Base-by-base conservation (phyloP, 495 filamentous ascomycete genomes). In the Penicillium odoratum region DNA sequence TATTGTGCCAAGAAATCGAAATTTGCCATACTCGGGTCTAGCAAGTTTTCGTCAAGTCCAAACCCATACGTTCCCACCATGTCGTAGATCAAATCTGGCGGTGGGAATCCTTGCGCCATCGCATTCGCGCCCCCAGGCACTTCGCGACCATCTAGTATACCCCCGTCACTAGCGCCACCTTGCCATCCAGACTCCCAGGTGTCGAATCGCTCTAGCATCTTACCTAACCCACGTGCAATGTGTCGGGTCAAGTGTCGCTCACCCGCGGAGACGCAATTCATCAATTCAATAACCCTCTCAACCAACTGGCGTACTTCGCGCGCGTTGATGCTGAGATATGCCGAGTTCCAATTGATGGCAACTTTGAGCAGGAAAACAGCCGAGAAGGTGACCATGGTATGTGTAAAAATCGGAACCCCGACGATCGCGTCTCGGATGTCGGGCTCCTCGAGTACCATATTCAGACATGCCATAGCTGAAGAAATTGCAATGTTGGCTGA, bases 311-410 rank as follows among this genome's bases (percentile, higher is more conserved):
- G 80, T 29, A 80, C 78, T 56, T 81, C 69, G 15, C 76, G 61
- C 16, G 74, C 64, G 47, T 74, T 69, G 52, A 78, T 69, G 61
- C 71, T 68, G 18, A 81, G 66, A 50, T 77, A 82, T 49, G 71
- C 77, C 46, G 73, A 81, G 57, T 79, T 79, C 80, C 80, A 83
- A 48, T 79, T 81, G 15, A 79, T 76, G 13, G 80, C 80, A 25
- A 83, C 79, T 58, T 84, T 84, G 46, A 84, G 73, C 10, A 83
- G 72, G 60, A 83, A 83, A 4, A 81, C 77, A 0, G 83, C 82
- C 13, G 80, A 80, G 59, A 81, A 86, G 10, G 82, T 78, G 43
- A 85, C 81, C 83, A 85, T 85, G n/a, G 83, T 84, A 54, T 85
- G 80, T 3, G 81, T 83, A 59, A 81, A 80, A 15, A 84, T 83